Conservation (phyloP, 139 green algal genomes). For the Cymbomonas tetramitiformis region DNA sequence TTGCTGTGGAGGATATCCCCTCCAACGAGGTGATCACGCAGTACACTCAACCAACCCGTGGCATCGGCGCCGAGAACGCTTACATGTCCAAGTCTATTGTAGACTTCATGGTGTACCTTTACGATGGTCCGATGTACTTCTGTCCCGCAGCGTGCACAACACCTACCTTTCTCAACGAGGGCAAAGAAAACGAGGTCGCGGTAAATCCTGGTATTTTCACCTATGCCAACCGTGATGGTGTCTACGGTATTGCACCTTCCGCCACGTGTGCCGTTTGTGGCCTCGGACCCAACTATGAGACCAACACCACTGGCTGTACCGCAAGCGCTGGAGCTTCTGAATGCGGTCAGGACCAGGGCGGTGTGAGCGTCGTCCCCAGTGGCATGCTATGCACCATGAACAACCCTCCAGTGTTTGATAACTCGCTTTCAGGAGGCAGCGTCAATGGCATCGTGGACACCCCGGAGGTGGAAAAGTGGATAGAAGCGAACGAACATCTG, state of each 20-base stretch:
- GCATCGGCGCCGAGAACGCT: too few species aligned
- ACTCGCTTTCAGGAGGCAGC: neutral
- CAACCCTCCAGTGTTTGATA: neutral
- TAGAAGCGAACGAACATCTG: neutral
- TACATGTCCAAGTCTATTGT: constrained; percentile 13
- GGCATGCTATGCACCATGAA: constrained; percentile 5
- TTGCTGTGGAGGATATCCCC: constrained; percentile 2
- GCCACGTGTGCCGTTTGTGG: too few species aligned
- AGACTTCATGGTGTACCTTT: constrained; percentile 27
- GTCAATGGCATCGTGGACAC: constrained; percentile 8
- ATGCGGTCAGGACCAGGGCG: neutral
- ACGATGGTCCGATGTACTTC: constrained; percentile 15
- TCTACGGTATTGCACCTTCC: constrained; percentile 25
- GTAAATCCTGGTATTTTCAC: constrained; percentile 6
- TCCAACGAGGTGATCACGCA: too few species aligned
- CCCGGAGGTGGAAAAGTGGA: constrained; percentile 4
- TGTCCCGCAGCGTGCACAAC: constrained; percentile 20
- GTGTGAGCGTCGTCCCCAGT: neutral
- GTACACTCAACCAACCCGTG: too few species aligned
- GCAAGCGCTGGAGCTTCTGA: neutral
- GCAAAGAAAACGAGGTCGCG: constrained; percentile 5
- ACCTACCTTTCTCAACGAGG: too few species aligned
- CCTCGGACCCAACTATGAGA: too few species aligned
- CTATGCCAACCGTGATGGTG: constrained; percentile 18
- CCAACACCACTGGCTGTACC: neutral